Evolutionary conservation across 2,329 filamentous ascomycete genomes (phyloP), one percentile per base, ranked within the genome.

Genomic region (Fusarium virguliforme): DNA sequence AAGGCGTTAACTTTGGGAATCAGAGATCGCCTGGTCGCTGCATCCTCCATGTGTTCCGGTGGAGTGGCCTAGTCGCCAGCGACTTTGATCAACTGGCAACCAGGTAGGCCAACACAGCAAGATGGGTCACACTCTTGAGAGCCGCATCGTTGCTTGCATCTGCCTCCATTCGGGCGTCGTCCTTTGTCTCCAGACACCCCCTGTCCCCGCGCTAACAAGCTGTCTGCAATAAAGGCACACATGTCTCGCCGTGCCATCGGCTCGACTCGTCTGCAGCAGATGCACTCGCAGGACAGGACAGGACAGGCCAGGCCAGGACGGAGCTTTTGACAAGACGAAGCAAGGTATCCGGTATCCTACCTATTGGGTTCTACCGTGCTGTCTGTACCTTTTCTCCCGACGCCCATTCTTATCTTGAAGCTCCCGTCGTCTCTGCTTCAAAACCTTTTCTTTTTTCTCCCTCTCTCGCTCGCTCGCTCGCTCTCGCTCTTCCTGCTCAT

Each of bases 61-160:
- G 88, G 88, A 89, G 87, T 85, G 86, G 85, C 82, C 84, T 89
- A 88, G 87, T 86, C 84, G 86, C 85, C 76, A 86, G 84, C 85
- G 84, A 82, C 83, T 87, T 86, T 85, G 85, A 89, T 90, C 87
- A 90, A 95, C 91, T 95, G 93, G 93, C 88, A 88, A 90, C 87
- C 87, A 91, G 87, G 86, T 85, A 91, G 91, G 94, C 94, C 94
- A 97, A 87, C 94, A 92, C 94, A 97, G 94, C 93, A 93, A 85
- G 84, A 89, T 89, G 88, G 88, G 88, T 89, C 88, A 88, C 88
- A 89, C 87, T 87, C 82, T 87, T 77, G 85, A 90, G 88, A 90
- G 89, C 89, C 89, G 88, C 88, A 91, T 89, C 83, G 85, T 82
- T 81, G 86, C 86, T 84, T 88, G 87, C 86, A 85, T 88, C 85